phyloP scores from a whole-genome alignment of 1,284 basidiomycete species.

The Ustilago trichophora region DNA sequence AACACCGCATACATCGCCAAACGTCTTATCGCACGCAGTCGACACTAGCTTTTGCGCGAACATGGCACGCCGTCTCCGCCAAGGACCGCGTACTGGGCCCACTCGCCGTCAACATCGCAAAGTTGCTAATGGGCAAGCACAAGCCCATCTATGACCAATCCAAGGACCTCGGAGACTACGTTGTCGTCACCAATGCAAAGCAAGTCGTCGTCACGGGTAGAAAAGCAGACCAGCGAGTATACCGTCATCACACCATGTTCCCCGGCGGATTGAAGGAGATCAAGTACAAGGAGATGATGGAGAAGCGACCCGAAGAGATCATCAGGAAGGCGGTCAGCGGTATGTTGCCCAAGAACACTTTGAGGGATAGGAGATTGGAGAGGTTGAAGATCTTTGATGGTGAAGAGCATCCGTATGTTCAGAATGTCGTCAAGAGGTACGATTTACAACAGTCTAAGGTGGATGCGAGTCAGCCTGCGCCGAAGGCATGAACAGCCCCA shows the following conservation, averaged over 20 bases:
- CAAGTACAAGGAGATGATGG: slow-evolving; percentile 61
- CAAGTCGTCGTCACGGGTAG: slow-evolving; percentile 87
- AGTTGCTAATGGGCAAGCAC: slow-evolving; percentile 97
- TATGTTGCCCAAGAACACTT: slow-evolving; percentile 66
- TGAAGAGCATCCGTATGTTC: slow-evolving; percentile 59
- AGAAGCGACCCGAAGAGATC: slow-evolving; percentile 82
- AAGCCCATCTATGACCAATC: slow-evolving; percentile 94
- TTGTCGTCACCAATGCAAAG: slow-evolving; percentile 89
- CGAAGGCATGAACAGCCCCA: slow-evolving; percentile 18
- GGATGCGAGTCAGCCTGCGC: slow-evolving; percentile 3
- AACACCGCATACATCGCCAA: no score
- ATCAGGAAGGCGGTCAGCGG: slow-evolving; percentile 64
- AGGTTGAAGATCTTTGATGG: slow-evolving; percentile 62
- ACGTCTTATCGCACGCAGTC: slow-evolving; percentile 75
- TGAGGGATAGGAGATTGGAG: slow-evolving; percentile 62
- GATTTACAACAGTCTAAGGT: not conserved
- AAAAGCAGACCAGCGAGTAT: slow-evolving; percentile 87
- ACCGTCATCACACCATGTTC: slow-evolving; percentile 89
- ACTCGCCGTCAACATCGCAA: slow-evolving; percentile 90
- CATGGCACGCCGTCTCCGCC: slow-evolving; percentile 96
- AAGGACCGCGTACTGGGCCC: slow-evolving; percentile 88
- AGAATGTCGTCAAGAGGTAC: slow-evolving; percentile 48
- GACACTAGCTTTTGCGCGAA: slow-evolving; percentile 86
- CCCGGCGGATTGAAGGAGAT: slow-evolving; percentile 84
- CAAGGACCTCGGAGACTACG: slow-evolving; percentile 79